Conservation (phyloP, 108 stramenopile species). For the Nannochloropsis salina region DNA sequence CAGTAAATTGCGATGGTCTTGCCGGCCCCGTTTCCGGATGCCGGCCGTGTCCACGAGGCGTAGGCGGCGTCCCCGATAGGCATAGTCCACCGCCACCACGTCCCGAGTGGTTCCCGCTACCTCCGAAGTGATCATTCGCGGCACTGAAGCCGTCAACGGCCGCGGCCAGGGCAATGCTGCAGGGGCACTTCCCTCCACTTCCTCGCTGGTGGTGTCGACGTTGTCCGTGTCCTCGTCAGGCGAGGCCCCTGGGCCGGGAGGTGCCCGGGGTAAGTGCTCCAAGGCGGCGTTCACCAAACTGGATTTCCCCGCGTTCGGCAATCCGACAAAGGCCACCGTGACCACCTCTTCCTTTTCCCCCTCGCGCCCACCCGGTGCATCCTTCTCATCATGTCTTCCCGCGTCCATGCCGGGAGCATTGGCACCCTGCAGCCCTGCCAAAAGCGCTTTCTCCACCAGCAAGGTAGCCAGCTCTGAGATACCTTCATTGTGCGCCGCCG, state of each 20-base stretch:
- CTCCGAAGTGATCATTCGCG: background rate
- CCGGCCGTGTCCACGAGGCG: slow-evolving; percentile 54
- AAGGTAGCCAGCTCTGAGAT: slow-evolving; percentile 42
- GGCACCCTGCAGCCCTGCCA: background rate
- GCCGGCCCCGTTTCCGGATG: slow-evolving; percentile 43
- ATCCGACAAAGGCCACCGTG: slow-evolving; percentile 44
- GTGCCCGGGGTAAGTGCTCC: slow-evolving; percentile 35
- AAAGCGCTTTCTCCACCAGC: slow-evolving; percentile 26
- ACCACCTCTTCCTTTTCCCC: background rate
- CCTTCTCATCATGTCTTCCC: background rate
- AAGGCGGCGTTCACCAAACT: slow-evolving; percentile 38
- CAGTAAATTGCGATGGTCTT: slow-evolving; percentile 28
- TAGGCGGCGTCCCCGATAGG: slow-evolving; percentile 34
- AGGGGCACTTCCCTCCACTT: background rate
- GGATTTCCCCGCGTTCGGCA: slow-evolving; percentile 50
- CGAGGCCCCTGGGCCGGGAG: background rate
- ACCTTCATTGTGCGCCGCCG: slow-evolving; percentile 52
- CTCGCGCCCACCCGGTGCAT: background rate
- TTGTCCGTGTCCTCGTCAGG: background rate
- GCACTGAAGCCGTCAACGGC: background rate
- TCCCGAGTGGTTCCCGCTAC: slow-evolving; percentile 39
- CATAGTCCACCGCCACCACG: slow-evolving; percentile 52
- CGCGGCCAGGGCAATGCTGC: background rate
- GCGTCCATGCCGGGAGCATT: background rate
- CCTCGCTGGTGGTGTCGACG: background rate